Percentiles rank a stretch among this genome's conserved stretches.
phyloP scores from a whole-genome alignment of 2,329 filamentous ascomycete genomes.

The Neospermospora avenae region DNA sequence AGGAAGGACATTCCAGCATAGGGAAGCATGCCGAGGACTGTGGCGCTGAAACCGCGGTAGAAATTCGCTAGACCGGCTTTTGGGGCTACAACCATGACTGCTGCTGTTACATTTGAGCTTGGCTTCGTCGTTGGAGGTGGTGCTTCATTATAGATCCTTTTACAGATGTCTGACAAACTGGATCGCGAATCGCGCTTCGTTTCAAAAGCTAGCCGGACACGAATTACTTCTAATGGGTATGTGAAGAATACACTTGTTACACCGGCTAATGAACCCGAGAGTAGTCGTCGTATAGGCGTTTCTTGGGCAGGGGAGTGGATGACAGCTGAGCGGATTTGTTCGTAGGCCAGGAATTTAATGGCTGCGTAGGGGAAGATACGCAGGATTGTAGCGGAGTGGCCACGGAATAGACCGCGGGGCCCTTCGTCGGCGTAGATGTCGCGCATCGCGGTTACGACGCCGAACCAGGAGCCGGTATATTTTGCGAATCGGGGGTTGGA shows the following conservation, averaged over 20 bases:
- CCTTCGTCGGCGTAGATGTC: constrained; percentile 81
- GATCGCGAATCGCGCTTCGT: constrained; percentile 72
- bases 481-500: constrained; percentile 91
- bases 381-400: constrained; percentile 89
- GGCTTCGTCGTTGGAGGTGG: constrained; percentile 42
- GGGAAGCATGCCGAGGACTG: constrained; percentile 89
- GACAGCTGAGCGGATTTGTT: constrained; percentile 80
- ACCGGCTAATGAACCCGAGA: constrained; percentile 73
- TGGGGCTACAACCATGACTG: constrained; percentile 53
- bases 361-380: constrained; percentile 96
- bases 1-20: constrained; percentile 96
- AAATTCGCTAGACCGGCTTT: constrained; percentile 79
- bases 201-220: constrained; percentile 92
- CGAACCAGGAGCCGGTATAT: constrained; percentile 86
- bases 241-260: constrained; percentile 93
- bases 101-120: constrained; percentile 38
- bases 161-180: constrained; percentile 72
- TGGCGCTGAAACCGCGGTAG: constrained; percentile 90
- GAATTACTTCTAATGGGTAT: constrained; percentile 89
- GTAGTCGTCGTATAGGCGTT: constrained; percentile 71
- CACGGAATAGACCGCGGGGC: constrained; percentile 75
- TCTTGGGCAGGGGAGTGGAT: constrained; percentile 73
- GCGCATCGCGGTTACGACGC: constrained; percentile 75
- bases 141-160: constrained; percentile 81
- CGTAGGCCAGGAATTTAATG: constrained; percentile 97